Evolutionary conservation across 352 stramenopile genomes (phyloP).

Genomic region (Globisporangium cederbergense): DNA sequence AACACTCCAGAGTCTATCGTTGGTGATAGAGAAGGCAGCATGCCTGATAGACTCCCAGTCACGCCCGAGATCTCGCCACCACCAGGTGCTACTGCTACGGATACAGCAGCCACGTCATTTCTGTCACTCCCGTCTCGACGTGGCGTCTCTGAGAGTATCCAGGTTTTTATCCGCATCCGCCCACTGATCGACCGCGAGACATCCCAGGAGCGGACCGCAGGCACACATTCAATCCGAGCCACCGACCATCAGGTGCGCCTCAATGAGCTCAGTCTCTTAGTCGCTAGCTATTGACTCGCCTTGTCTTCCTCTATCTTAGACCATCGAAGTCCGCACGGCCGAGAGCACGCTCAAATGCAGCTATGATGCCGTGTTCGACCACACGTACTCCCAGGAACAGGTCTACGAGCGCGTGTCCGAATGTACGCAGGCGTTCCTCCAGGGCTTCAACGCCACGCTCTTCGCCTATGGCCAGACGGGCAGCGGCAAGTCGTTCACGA

Average conservation of each 20-base stretch:
- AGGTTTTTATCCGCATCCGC: slow-evolving; percentile 83
- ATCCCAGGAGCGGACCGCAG: slow-evolving; percentile 24
- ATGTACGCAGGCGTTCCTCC: slow-evolving; percentile 74
- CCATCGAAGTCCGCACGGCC: slow-evolving; percentile 68
- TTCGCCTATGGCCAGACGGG: slow-evolving; percentile 86
- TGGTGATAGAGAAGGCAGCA: neutral
- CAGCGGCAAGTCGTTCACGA: slow-evolving; percentile 86
- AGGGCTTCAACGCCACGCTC: slow-evolving; percentile 82
- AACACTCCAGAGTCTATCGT: neutral
- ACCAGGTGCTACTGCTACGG: neutral
- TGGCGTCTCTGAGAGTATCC: slow-evolving; percentile 64
- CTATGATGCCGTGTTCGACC: slow-evolving; percentile 82
- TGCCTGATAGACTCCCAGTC: slow-evolving; percentile 6
- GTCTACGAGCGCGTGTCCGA: slow-evolving; percentile 78
- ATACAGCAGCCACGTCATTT: neutral
- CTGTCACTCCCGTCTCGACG: slow-evolving; percentile 9
- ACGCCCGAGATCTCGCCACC: neutral
- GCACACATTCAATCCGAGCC: slow-evolving; percentile 37
- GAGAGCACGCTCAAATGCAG: slow-evolving; percentile 74
- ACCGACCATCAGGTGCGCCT: slow-evolving; percentile 38
- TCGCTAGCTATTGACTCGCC: too few relatives aligned
- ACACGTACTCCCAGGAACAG: slow-evolving; percentile 67
- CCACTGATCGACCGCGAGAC: slow-evolving; percentile 74
- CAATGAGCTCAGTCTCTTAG: too few relatives aligned
- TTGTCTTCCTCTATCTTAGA: slow-evolving; percentile 25